phyloP scores from a whole-genome alignment of 768 basidiomycete genomes.

The Rubroboletus pulcherrimus region DNA sequence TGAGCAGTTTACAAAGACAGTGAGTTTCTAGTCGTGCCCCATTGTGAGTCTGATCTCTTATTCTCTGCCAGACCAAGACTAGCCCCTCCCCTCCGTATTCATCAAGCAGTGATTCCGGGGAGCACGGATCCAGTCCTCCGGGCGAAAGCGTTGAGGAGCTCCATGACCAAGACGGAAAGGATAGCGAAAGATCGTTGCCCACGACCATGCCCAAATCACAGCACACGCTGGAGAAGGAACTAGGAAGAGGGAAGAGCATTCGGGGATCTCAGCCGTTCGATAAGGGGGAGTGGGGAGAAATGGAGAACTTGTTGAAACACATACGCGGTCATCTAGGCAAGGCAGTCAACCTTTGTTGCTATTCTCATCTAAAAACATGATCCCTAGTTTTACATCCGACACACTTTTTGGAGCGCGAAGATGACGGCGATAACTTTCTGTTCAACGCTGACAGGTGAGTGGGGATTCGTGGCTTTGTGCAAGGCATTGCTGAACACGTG shows the following conservation, averaged over 20 bases:
- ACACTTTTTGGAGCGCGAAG: constrained; percentile 91
- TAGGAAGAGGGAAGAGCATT: constrained; percentile 34
- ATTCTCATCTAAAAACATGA: neutral
- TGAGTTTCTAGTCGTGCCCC: constrained; percentile 31
- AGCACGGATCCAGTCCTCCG: constrained; percentile 13
- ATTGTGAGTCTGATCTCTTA: neutral
- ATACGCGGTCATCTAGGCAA: constrained; percentile 84
- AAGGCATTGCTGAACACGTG: constrained; percentile 3
- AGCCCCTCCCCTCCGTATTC: constrained; percentile 40
- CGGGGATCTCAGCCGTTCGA: constrained; percentile 70
- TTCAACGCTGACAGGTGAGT: constrained; percentile 81
- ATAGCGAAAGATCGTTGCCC: constrained; percentile 17
- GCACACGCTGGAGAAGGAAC: constrained; percentile 37
- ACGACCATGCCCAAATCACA: constrained; percentile 17
- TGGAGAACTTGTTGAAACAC: constrained; percentile 78
- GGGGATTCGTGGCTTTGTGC: neutral
- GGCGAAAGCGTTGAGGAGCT: constrained; percentile 18
- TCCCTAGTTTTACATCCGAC: constrained; percentile 75
- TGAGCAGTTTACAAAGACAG: constrained; percentile 68
- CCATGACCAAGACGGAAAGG: constrained; percentile 16
- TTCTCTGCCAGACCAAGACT: constrained; percentile 40
- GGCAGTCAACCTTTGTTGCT: constrained; percentile 15
- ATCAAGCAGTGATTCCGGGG: constrained; percentile 50
- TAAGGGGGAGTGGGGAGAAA: constrained; percentile 80
- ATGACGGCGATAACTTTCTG: constrained; percentile 86